Percentiles rank a stretch among this genome's conserved stretches.
These are phyloP conservation scores for Ophiostoma ips DNA, from an alignment of 2,329 filamentous ascomycete genomes.

Conservation along the genomic window DNA sequence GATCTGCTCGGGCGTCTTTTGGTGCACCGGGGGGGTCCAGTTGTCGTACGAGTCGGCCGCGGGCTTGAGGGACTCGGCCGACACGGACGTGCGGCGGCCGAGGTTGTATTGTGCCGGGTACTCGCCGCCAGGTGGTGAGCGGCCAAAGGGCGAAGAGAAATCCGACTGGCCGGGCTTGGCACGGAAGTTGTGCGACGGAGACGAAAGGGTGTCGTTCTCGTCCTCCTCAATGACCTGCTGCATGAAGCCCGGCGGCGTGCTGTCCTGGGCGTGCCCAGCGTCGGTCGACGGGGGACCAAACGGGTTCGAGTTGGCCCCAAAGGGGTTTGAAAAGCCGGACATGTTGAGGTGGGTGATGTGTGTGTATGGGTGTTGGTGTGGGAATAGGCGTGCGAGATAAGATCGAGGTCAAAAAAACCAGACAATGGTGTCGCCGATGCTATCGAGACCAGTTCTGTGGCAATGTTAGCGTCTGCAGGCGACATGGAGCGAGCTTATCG, in stretches of 20 bases:
- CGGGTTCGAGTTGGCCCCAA: slow-evolving; percentile 55
- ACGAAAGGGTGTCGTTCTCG: slow-evolving; percentile 60
- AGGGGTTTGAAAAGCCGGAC: slow-evolving; percentile 68
- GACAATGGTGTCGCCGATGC: too few relatives aligned
- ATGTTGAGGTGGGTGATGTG: slow-evolving; percentile 27
- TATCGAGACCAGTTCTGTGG: too few relatives aligned
- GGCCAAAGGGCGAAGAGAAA: slow-evolving; percentile 35
- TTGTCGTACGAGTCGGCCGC: slow-evolving; percentile 70
- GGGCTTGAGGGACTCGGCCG: slow-evolving; percentile 89
- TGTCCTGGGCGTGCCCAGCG: slow-evolving; percentile 12
- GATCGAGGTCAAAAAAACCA: too few relatives aligned
- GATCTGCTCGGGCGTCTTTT: slow-evolving; percentile 72
- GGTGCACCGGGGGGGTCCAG: slow-evolving; percentile 76
- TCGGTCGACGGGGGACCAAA: slow-evolving; percentile 42
- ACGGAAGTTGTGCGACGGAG: slow-evolving; percentile 37
- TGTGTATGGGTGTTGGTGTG: background rate
- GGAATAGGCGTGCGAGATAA: too few relatives aligned
- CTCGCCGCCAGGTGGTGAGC: slow-evolving; percentile 43
- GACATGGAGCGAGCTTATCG: too few relatives aligned
- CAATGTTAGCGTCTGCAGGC: too few relatives aligned
- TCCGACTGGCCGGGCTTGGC: slow-evolving; percentile 1
- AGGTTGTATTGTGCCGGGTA: slow-evolving; percentile 92
- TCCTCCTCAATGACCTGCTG: slow-evolving; percentile 65
- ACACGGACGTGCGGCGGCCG: slow-evolving; percentile 85
- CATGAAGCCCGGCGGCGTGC: slow-evolving; percentile 18